Conservation (phyloP, 306 rosid species). For the Cicer judaicum region DNA sequence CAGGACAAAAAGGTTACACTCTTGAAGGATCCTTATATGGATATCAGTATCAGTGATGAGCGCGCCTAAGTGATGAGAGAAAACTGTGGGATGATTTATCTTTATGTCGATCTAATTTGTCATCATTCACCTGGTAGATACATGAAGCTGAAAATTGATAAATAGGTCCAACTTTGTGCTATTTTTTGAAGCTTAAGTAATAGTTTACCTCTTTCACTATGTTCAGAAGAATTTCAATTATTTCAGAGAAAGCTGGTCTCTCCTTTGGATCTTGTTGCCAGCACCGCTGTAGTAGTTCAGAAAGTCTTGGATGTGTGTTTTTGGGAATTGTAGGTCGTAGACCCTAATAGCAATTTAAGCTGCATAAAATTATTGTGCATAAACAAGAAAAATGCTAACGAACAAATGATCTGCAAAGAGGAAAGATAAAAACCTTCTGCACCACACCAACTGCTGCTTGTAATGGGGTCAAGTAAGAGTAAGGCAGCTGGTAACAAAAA, state of each 20-base stretch:
- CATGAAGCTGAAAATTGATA: conserved; percentile 31
- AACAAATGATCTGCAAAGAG: conserved; percentile 18
- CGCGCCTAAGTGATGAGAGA: conserved; percentile 70
- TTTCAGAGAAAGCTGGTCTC: conserved; percentile 82
- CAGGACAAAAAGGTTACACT: conserved; percentile 46
- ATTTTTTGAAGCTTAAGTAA: neutral
- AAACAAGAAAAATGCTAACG: conserved; percentile 5
- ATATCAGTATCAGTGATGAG: conserved; percentile 53
- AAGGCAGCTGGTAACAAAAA: conserved; percentile 74
- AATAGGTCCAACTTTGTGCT: conserved; percentile 1
- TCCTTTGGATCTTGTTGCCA: conserved; percentile 85
- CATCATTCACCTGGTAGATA: conserved; percentile 58
- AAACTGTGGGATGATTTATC: conserved; percentile 63
- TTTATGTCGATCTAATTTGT: conserved; percentile 56
- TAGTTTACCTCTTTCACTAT: conserved; percentile 73
- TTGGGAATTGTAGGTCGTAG: conserved; percentile 85
- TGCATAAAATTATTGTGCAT: conserved; percentile 20
- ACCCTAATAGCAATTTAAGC: conserved; percentile 59
- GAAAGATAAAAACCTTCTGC: conserved; percentile 75
- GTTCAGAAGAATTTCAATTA: conserved; percentile 71
- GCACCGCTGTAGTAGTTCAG: conserved; percentile 83
- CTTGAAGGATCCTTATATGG: conserved; percentile 40
- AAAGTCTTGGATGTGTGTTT: conserved; percentile 66
- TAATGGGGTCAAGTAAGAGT: conserved; percentile 83
- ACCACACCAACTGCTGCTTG: conserved; percentile 99